Conservation (phyloP, 2,329 filamentous ascomycete species). For the Chrysoporthe deuterocubensis region DNA sequence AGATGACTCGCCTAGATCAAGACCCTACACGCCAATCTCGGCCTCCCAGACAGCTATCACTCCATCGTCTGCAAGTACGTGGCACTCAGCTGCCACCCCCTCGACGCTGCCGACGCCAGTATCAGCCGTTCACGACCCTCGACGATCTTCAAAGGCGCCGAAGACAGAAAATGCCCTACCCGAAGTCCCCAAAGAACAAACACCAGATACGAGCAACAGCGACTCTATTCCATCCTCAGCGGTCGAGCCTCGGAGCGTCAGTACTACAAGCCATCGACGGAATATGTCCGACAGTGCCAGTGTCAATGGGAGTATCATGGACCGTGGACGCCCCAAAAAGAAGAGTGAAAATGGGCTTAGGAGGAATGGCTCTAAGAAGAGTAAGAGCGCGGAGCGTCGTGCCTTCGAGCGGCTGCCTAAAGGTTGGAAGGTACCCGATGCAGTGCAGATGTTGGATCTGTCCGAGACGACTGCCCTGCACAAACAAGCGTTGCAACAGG, state of each 20-base stretch:
- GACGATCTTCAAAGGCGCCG: conserved; percentile 50
- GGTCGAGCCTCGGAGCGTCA: conserved; percentile 35
- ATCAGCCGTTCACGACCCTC: conserved; percentile 52
- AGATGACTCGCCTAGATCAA: conserved; percentile 53
- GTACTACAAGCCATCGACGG: conserved; percentile 49
- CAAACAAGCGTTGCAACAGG: conserved; percentile 65
- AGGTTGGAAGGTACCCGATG: conserved; percentile 61
- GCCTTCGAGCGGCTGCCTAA: conserved; percentile 66
- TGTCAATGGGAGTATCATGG: conserved; percentile 62
- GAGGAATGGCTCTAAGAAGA: conserved; percentile 48
- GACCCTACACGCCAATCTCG: conserved; percentile 52
- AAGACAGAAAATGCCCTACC: conserved; percentile 39
- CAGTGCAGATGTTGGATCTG: conserved; percentile 49
- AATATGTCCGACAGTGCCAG: conserved; percentile 61
- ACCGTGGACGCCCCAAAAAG: conserved; percentile 64
- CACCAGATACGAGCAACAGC: conserved; percentile 31
- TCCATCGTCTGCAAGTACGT: conserved; percentile 48
- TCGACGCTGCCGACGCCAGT: conserved; percentile 53
- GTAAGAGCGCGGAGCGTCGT: conserved; percentile 55
- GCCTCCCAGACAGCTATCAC: conserved; percentile 46
- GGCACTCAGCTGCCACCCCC: conserved; percentile 37
- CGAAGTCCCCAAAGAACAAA: conserved; percentile 36
- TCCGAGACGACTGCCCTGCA: conserved; percentile 57
- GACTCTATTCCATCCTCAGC: conserved; percentile 40
- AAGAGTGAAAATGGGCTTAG: conserved; percentile 48